Conservation (phyloP, 108 stramenopile species). For the Discostella stelligeroides region DNA sequence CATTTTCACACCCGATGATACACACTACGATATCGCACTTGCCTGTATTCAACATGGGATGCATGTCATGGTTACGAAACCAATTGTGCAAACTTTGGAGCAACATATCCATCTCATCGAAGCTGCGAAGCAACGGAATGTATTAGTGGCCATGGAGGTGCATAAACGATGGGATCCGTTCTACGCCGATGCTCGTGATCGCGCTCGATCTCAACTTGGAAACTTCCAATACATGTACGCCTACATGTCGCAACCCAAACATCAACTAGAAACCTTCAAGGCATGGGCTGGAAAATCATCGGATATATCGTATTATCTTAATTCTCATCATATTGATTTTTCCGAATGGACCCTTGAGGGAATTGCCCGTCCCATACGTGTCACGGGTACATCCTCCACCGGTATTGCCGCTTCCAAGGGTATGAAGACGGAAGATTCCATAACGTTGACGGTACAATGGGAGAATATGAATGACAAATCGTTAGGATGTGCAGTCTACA, state of each 20-base stretch:
- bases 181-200: slow-evolving; percentile 98
- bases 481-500: slow-evolving; percentile 95
- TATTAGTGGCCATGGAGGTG: slow-evolving; percentile 94
- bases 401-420: slow-evolving; percentile 91
- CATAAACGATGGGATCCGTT: slow-evolving; percentile 99
- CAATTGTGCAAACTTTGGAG: slow-evolving; percentile 94
- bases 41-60: slow-evolving; percentile 88
- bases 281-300: slow-evolving; percentile 98
- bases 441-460: slow-evolving; percentile 98
- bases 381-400: slow-evolving; percentile 90
- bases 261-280: slow-evolving; percentile 98
- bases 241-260: slow-evolving; percentile 99
- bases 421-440: slow-evolving; percentile 97
- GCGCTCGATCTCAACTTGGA: slow-evolving; percentile 75
- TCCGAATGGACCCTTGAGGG: slow-evolving; percentile 96
- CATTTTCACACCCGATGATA: slow-evolving; percentile 99
- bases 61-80: slow-evolving; percentile 99
- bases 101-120: slow-evolving; percentile 81
- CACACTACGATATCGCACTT: slow-evolving; percentile 97
- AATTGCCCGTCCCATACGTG: slow-evolving; percentile 88
- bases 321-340: slow-evolving; percentile 99
- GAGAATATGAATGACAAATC: slow-evolving; percentile 78
- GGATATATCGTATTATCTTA: slow-evolving; percentile 99
- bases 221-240: slow-evolving; percentile 97
- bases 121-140: slow-evolving; percentile 84